Evolutionary conservation across 306 rosid genomes (phyloP).

Genomic region (Fragaria nilgerrensis): DNA sequence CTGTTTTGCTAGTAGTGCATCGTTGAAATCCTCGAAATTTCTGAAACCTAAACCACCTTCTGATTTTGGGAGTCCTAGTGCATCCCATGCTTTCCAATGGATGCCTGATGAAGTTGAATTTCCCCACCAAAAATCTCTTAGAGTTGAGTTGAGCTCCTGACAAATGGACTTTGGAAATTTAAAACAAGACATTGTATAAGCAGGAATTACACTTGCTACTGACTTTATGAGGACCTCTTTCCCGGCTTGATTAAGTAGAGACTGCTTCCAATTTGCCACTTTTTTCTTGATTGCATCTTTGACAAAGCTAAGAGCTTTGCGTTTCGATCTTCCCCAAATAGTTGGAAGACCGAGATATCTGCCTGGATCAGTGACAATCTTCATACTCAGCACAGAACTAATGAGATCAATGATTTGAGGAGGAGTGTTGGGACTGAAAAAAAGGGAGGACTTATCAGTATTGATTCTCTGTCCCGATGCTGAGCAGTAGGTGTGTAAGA

Average conservation of each 20-base stretch:
- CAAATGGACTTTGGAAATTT: background rate
- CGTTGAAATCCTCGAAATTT: no score
- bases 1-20: no score
- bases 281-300: background rate
- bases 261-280: no score
- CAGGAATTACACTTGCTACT: background rate
- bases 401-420: background rate
- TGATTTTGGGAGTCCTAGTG: background rate
- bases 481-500: no score
- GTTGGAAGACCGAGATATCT: background rate
- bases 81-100: background rate
- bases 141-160: background rate
- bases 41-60: background rate
- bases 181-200: no score
- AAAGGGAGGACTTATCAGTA: background rate
- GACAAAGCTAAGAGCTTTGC: background rate
- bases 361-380: background rate
- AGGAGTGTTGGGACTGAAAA: background rate
- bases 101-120: rapidly evolving
- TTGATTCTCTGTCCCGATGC: background rate
- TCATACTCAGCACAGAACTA: background rate
- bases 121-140: background rate
- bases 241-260: background rate
- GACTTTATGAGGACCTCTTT: background rate
- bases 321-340: background rate